Conservation (phyloP, 768 basidiomycete genomes). For the Mrakia gelida region DNA sequence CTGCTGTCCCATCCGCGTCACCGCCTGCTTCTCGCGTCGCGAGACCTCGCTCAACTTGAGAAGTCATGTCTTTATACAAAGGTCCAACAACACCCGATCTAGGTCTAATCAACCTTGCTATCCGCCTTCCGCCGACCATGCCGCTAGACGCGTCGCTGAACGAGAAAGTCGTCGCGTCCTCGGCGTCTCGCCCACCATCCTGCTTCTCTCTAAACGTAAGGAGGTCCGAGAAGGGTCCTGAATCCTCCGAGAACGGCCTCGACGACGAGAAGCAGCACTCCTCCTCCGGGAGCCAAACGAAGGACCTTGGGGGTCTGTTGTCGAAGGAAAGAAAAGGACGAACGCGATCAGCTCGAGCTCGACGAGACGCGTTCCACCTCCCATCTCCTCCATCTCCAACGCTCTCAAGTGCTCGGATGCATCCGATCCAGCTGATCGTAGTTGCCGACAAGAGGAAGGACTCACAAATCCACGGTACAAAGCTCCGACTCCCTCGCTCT, state of each 20-base stretch:
- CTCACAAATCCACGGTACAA: slow-evolving; percentile 86
- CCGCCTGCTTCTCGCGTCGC: no score
- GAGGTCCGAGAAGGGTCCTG: slow-evolving; percentile 42
- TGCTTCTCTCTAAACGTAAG: slow-evolving; percentile 36
- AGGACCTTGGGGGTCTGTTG: slow-evolving; percentile 70
- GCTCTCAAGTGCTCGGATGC: not conserved
- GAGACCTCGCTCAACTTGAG: no score
- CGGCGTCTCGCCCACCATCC: no score
- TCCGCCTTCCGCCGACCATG: not conserved
- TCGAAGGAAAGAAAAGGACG: no score
- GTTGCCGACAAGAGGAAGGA: not conserved
- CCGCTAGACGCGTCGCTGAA: not conserved
- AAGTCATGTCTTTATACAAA: no score
- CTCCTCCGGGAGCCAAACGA: slow-evolving; percentile 90
- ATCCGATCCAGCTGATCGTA: not conserved
- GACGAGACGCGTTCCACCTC: not conserved
- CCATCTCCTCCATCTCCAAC: not conserved
- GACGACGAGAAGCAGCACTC: slow-evolving; percentile 69
- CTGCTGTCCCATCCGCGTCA: no score
- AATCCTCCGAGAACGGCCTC: slow-evolving; percentile 43
- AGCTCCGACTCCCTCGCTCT: slow-evolving; percentile 79
- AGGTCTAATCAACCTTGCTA: no score
- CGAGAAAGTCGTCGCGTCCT: not conserved
- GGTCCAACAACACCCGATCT: no score
- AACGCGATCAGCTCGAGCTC: not conserved